Base-by-base conservation (phyloP, 345 rosid genomes). In the Gynandropsis gynandra region DNA sequence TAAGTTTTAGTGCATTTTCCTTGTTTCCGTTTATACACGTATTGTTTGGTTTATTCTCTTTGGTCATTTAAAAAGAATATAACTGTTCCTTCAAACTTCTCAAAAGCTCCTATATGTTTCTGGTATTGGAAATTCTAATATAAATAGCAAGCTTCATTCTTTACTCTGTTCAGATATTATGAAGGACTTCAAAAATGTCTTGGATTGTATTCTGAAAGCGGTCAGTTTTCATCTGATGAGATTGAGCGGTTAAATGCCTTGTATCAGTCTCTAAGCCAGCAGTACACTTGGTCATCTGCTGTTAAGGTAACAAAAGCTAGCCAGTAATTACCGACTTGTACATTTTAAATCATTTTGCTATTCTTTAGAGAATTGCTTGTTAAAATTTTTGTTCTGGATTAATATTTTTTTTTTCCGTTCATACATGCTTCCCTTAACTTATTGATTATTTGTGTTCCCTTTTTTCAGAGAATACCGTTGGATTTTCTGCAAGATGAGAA, bases 101-200 rank as follows among this genome's bases (percentile, higher is more conserved):
- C 42, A 47, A 53, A 47, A 40, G 42, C 46, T 59, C 52, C 36
- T 34, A 53, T 52, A n/a, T 53, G n/a, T 33, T 33, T 47, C 14
- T 53, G 36, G 47, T 42, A 32, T 53, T 36, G 42, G 44, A 27
- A 58, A 24, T 51, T 44, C 17, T 16, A 33, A 15, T 50, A 16
- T 44, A 53, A 50, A 53, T 12, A n/a, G 44, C 8, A 46, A 47
- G 15, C 10, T 66, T 27, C 17, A 37, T 61, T 31, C 42, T 16
- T 14, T 31, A 16, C 36, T 15, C 8, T 54, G 39, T 71, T 67
- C 87, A 92, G 99, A 57, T 88, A 81, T 70, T 81, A 77, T 64
- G 94, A 88, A 69, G 95, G 97, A 50, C 80, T 92, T 58, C 99
- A 92, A 61, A 83, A 75, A 60, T 87, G 97, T 66, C 71, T 76